Conservation (phyloP, 768 basidiomycete genomes). For the Paxillus rubicundulus region DNA sequence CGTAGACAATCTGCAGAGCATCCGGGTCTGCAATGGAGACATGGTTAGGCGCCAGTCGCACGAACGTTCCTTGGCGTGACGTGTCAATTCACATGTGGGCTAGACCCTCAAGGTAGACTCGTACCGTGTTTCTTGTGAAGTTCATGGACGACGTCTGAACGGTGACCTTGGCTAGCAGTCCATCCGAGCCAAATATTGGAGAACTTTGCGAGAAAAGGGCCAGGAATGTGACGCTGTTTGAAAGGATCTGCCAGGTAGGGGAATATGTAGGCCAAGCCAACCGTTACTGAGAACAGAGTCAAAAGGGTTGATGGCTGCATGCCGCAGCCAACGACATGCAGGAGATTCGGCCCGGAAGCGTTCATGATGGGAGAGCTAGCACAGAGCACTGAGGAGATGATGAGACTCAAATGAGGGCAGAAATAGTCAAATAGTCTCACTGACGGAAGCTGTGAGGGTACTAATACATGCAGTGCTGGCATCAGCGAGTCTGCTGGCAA, state of each 20-base stretch:
- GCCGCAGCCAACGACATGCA: background rate
- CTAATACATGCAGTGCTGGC: too few species aligned
- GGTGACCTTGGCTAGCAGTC: constrained; percentile 63
- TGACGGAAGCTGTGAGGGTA: too few species aligned
- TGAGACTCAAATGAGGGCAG: background rate
- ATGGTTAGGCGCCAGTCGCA: constrained; percentile 74
- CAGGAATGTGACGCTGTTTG: constrained; percentile 61
- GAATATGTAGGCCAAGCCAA: constrained; percentile 34
- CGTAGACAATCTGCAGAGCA: constrained; percentile 73
- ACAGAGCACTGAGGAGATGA: background rate
- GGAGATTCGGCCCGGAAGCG: constrained; percentile 11
- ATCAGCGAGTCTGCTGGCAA: too few species aligned
- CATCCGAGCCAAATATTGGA: constrained; percentile 73
- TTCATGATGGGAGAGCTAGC: constrained; percentile 14
- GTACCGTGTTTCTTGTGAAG: constrained; percentile 73
- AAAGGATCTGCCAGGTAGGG: constrained; percentile 58
- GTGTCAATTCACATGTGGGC: background rate
- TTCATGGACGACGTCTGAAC: constrained; percentile 71
- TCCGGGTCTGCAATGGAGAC: constrained; percentile 76
- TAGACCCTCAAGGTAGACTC: constrained; percentile 8
- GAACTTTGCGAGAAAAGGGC: constrained; percentile 68
- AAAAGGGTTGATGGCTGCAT: constrained; percentile 7
- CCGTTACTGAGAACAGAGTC: constrained; percentile 12
- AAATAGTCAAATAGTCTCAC: too few species aligned
- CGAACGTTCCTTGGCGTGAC: constrained; percentile 49